Evolutionary conservation across 805 yeast species (phyloP), one percentile per base, ranked within the genome.

Genomic region (Clavispora carvajalis): DNA sequence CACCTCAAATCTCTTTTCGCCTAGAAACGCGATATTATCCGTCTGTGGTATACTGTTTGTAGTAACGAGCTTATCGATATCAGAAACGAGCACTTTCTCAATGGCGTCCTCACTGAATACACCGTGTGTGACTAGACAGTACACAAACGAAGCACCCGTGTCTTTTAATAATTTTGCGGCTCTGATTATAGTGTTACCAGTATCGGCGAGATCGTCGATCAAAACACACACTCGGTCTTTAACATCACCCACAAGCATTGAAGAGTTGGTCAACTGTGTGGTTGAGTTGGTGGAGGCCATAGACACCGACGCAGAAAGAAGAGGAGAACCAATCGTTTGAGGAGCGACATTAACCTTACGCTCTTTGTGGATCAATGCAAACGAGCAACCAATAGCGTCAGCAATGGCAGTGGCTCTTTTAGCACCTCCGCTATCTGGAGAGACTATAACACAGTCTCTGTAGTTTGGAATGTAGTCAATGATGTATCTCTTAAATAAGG

Each of bases 341-440:
- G 49, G 31, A 19, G 71, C 58, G 6, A 62, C 60, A 41, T 64
- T 68, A 35, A 71, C 76, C 48, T 95, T 71, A 58, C 95, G 73
- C 59, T 93, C 99, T 63, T 93, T 93, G 65, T 93, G 98, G 48
- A 93, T 89, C 62, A 93, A 71, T 0, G 99, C 99, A 68, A 93
- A 90, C 19, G 89, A 77, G 69, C 93, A 76, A 15, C 87, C 89
- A 43, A 93, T 66, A 1, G 85, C 77, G 64, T 93, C 99, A 1
- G 99, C 99, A 45, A 93, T 76, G 1, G 91, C 83, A 1, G 96
- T 86, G 23, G 99, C 97, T 49, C 99, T 71, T 62, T 93, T 93
- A 37, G 99, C 99, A 47, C 99, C 99, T 57, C 99, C 99, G 17
- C 97, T 93, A 64, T 93, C 99, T 0, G 99, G 99, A 1, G 96